Evolutionary conservation across 2,329 filamentous ascomycete genomes (phyloP).

Genomic region (Trichoderma atroviride): DNA sequence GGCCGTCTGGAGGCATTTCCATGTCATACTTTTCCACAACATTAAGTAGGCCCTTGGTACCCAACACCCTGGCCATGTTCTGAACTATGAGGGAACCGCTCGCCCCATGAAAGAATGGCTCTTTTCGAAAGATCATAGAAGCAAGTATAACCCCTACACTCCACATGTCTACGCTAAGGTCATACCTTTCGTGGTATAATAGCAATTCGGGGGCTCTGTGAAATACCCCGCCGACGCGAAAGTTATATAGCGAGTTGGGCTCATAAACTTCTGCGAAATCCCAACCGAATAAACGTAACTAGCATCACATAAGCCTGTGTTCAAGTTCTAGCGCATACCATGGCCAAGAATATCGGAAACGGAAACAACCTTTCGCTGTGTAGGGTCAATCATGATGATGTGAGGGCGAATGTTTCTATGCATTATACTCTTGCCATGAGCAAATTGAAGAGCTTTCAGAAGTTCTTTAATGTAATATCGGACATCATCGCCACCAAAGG

Average conservation of each 20-base stretch:
- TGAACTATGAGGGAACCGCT: conserved; percentile 98
- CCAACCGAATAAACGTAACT: conserved; percentile 98
- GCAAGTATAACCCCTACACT: conserved; percentile 98
- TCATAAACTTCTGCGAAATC: conserved; percentile 98
- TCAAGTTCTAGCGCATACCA: neutral
- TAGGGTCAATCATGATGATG: conserved; percentile 99
- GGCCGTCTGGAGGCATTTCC: conserved; percentile 94
- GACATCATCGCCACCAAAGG: conserved; percentile 95
- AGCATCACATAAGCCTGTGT: neutral
- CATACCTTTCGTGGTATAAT: conserved; percentile 98
- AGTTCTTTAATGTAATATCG: conserved; percentile 97
- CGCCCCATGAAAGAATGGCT: conserved; percentile 98
- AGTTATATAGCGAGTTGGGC: conserved; percentile 96
- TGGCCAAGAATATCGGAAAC: neutral
- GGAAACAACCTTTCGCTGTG: conserved; percentile 79
- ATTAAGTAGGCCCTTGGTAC: conserved; percentile 95
- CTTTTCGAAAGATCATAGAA: conserved; percentile 99
- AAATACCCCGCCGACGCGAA: conserved; percentile 92
- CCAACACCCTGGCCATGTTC: conserved; percentile 98
- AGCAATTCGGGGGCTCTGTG: conserved; percentile 97
- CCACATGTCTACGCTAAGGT: conserved; percentile 99
- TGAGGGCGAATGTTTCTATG: conserved; percentile 99
- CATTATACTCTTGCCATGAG: conserved; percentile 99
- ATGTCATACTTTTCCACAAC: conserved; percentile 99
- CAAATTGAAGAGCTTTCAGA: conserved; percentile 95